Evolutionary conservation across 495 filamentous ascomycete species (phyloP).

Genomic region (Evernia prunastri): DNA sequence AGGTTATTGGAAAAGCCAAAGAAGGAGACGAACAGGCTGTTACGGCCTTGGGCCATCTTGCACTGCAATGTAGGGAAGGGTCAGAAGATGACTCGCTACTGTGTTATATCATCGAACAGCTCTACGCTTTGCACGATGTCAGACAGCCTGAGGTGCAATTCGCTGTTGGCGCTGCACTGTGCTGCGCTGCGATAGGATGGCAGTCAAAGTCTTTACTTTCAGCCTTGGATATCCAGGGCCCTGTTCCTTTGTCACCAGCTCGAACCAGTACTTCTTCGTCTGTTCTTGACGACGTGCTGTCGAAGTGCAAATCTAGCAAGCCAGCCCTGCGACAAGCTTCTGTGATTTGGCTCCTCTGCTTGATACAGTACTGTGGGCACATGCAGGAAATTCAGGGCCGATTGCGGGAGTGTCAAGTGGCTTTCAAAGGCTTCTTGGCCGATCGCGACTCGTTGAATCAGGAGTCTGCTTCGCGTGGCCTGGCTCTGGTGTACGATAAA

Average conservation of each 20-base stretch:
- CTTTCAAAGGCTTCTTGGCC: slow-evolving; percentile 79
- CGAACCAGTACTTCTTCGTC: slow-evolving; percentile 45
- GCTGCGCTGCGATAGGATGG: slow-evolving; percentile 73
- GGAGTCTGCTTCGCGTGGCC: slow-evolving; percentile 85
- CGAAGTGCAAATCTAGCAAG: slow-evolving; percentile 72
- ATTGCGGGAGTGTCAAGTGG: slow-evolving; percentile 71
- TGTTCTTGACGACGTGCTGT: slow-evolving; percentile 60
- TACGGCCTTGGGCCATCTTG: slow-evolving; percentile 59
- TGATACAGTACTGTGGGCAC: slow-evolving; percentile 88
- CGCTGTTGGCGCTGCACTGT: slow-evolving; percentile 77
- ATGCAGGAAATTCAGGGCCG: slow-evolving; percentile 60
- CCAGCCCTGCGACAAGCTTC: slow-evolving; percentile 82
- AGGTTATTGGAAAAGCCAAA: slow-evolving; percentile 60
- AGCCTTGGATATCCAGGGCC: slow-evolving; percentile 56
- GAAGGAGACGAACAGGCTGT: slow-evolving; percentile 78
- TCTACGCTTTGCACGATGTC: slow-evolving; percentile 74
- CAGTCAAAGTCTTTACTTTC: slow-evolving; percentile 54
- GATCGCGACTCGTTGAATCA: slow-evolving; percentile 91
- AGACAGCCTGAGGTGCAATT: slow-evolving; percentile 83
- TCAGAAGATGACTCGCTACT: slow-evolving; percentile 31
- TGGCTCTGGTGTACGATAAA: slow-evolving; percentile 86
- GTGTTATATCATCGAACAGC: slow-evolving; percentile 46
- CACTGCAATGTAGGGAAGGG: slow-evolving; percentile 47
- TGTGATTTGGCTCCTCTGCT: slow-evolving; percentile 83
- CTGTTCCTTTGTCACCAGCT: slow-evolving; percentile 35